Evolutionary conservation across 169 alveolate genomes (phyloP), one percentile per base, ranked within the genome.

Genomic region (Condylostoma magnum): DNA sequence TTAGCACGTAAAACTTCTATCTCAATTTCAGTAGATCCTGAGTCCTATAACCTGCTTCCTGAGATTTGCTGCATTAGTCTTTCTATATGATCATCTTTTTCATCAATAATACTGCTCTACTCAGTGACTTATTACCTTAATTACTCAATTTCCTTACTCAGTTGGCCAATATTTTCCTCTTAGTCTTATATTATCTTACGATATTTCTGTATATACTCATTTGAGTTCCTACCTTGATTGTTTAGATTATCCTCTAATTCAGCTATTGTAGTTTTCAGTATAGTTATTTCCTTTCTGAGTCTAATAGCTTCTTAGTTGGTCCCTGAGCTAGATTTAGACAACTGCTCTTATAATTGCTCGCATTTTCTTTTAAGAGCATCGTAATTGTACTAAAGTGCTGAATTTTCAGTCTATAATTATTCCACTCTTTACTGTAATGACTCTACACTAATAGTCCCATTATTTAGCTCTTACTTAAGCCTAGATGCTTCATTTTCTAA

Each of bases 21-120:
- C 4, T 60, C 71, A 12, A 60, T 10, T 0, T 60, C 71, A 20
- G 36, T 60, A n/a, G 28, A n/a, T 55, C 68, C 25, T 33, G 12
- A 10, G 12, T 55, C 15, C 12, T n/a, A 2, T 38, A 34, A 31
- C 43, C 22, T 4, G 68, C 25, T 25, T 51, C 37, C 1, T 22
- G 27, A 1, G 68, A 0, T 27, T 50, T 12, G 27, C 33, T 60
- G 18, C 31, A 37, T n/a, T n/a, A 38, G 71, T 36, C 20, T 38
- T 37, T 33, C 1, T 2, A 60, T 60, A 22, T 36, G 56, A 18
- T n/a, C 22, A 4, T 60, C 71, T 60, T 60, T 60, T n/a, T 38
- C 57, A 20, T 37, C 25, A 36, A 60, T 22, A n/a, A 38, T 3
- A 1, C 18, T 18, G 18, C 10, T 37, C 15, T 38, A 55, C 1